A percentile compares a stretch with the other conserved stretches of the same genome.
phyloP scores from a whole-genome alignment of 225 moss, liverwort and hornwort genomes.

The Antitrichia curtipendula region DNA sequence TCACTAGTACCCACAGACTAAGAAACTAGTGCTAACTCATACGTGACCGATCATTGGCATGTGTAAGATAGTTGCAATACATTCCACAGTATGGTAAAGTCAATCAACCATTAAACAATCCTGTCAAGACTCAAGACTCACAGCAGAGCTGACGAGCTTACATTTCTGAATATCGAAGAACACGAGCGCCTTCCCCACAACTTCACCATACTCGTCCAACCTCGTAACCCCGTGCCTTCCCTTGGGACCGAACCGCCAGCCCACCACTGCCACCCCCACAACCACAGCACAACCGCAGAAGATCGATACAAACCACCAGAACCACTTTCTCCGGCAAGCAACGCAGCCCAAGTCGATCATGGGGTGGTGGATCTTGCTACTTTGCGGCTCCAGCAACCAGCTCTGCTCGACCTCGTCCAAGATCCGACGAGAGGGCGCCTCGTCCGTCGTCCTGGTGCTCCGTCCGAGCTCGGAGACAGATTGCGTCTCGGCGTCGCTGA shows the following conservation, averaged over 20 bases:
- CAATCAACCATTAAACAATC: neutral
- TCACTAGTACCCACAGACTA: neutral
- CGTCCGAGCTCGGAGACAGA: slow-evolving; percentile 10
- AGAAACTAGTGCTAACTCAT: neutral
- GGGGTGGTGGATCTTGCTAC: neutral
- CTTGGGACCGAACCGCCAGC: neutral
- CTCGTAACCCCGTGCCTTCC: neutral
- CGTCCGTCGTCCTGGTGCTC: neutral
- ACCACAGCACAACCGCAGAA: neutral
- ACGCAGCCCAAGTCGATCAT: slow-evolving; percentile 8
- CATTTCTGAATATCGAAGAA: slow-evolving; percentile 56
- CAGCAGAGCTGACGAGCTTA: neutral
- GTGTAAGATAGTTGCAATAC: neutral
- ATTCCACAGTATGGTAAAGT: neutral
- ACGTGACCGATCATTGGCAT: neutral
- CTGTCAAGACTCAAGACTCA: neutral
- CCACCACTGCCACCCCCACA: neutral
- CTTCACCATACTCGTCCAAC: slow-evolving; percentile 10
- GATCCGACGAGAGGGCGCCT: neutral
- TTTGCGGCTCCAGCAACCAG: slow-evolving; percentile 31
- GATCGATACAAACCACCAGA: slow-evolving; percentile 1
- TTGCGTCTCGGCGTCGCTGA: neutral
- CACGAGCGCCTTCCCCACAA: slow-evolving; percentile 16
- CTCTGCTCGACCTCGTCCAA: slow-evolving; percentile 28
- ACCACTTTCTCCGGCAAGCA: neutral